Evolutionary conservation across 257 asterid genomes (phyloP).

Genomic region (Ilex asprella): DNA sequence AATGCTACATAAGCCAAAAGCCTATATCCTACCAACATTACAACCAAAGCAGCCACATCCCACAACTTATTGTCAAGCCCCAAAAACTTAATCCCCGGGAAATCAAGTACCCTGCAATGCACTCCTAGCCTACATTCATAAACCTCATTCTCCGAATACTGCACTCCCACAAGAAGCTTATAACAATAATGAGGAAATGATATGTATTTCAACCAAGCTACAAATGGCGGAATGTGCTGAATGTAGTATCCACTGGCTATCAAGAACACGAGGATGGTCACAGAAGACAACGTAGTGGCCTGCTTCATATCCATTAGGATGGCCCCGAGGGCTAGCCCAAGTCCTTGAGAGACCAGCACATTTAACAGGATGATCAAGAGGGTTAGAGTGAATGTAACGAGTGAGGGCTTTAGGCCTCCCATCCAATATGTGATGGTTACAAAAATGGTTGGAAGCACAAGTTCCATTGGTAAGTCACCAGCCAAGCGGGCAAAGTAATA

Average conservation of each 20-base stretch:
- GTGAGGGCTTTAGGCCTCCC: conserved; percentile 73
- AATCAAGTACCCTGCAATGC: conserved; percentile 49
- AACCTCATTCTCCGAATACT: conserved; percentile 42
- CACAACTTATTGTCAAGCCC: conserved; percentile 38
- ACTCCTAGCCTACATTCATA: conserved; percentile 48
- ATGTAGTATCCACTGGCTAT: conserved; percentile 76
- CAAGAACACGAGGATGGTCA: conserved; percentile 63
- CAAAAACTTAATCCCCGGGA: conserved; percentile 55
- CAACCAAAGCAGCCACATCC: conserved; percentile 58
- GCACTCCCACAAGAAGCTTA: conserved; percentile 66
- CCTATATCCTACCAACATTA: conserved; percentile 75
- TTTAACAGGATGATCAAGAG: conserved; percentile 51
- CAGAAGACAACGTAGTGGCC: conserved; percentile 61
- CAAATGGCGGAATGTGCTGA: conserved; percentile 61
- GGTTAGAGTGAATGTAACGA: conserved; percentile 43
- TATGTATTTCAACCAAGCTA: conserved; percentile 61
- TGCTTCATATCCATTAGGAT: conserved; percentile 66
- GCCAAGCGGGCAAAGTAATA: conserved; percentile 58
- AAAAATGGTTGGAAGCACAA: conserved; percentile 68
- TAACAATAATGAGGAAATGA: conserved; percentile 72
- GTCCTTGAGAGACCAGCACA: conserved; percentile 74
- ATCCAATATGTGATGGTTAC: conserved; percentile 70
- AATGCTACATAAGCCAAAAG: conserved; percentile 70
- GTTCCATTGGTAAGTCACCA: conserved; percentile 86
- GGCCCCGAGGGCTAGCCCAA: conserved; percentile 89